Base-by-base conservation (phyloP, 495 filamentous ascomycete genomes). In the Cercophora scortea region DNA sequence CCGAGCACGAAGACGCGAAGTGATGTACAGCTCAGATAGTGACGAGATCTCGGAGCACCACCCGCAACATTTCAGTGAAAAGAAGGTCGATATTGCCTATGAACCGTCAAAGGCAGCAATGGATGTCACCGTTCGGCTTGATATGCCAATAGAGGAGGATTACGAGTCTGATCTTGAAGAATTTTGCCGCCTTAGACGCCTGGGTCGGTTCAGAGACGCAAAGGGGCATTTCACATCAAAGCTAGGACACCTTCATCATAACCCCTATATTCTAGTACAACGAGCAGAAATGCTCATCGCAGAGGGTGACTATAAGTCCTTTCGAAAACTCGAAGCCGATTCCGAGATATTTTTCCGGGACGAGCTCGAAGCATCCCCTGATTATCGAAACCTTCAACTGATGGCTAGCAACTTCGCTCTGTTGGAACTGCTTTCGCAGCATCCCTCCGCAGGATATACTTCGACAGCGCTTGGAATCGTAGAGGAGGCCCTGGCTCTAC, bases 281-380 rank as follows among this genome's bases (percentile, higher is more conserved):
- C 57, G 61, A 25, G 50, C 50, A 2, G 58, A 63, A 9, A 58
- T 59, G 53, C 48, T 63, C n/a, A 18, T 56, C 12, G 42, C 52
- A 7, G 42, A 34, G 13, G 61, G 61, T 0, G 51, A 61, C 46
- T 61, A 50, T 36, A 58, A 51, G 17, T 19, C 15, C 8, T 36
- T 57, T 8, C 48, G 43, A 15, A 41, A 13, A 3, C 19, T 58
- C 33, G 12, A 34, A 18, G 17, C n/a, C n/a, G n/a, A 25, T 5
- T 25, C 25, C 5, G 25, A 25, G 25, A 5, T 25, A 25, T 25
- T 25, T 5, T 25, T 25, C 25, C 25, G 25, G 25, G 25, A 25
- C 25, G 25, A 25, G 25, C 25, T 25, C 2, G 25, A 25, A 25
- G 25, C 25, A 2, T 25, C 25, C 25, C 25, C 25, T 2, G 25